Evolutionary conservation across 805 yeast species (phyloP).

Genomic region (Hanseniaspora vineae): DNA sequence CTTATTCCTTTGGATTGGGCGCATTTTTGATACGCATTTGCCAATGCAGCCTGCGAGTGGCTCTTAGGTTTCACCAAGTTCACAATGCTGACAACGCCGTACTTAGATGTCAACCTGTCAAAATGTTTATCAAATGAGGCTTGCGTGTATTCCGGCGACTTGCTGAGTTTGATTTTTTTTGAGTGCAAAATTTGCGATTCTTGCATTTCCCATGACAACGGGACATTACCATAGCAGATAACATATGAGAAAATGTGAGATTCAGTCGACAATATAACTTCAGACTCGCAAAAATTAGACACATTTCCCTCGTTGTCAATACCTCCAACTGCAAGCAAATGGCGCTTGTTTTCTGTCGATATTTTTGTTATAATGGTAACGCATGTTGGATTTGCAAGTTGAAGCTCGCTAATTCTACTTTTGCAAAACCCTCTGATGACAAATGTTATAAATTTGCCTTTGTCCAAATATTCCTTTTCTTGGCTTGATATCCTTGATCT

Average conservation of each 20-base stretch:
- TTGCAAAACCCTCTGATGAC: constrained; percentile 88
- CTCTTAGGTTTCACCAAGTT: constrained; percentile 59
- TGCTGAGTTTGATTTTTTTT: constrained; percentile 67
- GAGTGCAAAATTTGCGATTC: constrained; percentile 49
- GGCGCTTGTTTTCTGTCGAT: constrained; percentile 80
- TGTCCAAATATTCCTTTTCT: constrained; percentile 49
- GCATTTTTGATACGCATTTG: constrained; percentile 47
- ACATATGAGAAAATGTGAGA: constrained; percentile 53
- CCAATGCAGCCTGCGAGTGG: constrained; percentile 53
- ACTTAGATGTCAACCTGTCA: constrained; percentile 50
- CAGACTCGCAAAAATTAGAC: constrained; percentile 86
- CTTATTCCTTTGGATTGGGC: constrained; percentile 24
- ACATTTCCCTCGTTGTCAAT: constrained; percentile 87
- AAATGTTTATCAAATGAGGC: constrained; percentile 74
- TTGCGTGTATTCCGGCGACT: constrained; percentile 74
- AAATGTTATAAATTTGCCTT: constrained; percentile 61
- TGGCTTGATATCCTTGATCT: constrained; percentile 50
- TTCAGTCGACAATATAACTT: constrained; percentile 49
- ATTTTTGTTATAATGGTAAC: constrained; percentile 79
- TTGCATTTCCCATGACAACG: constrained; percentile 91
- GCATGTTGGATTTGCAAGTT: constrained; percentile 18
- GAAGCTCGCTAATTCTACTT: constrained; percentile 26
- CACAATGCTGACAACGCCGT: constrained; percentile 76
- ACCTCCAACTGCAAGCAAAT: constrained; percentile 76
- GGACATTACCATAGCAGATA: constrained; percentile 85